Percentiles rank a stretch among this genome's conserved stretches.
Conservation (phyloP, 225 moss, liverwort and hornwort genomes). For the Anthoceros angustus region DNA sequence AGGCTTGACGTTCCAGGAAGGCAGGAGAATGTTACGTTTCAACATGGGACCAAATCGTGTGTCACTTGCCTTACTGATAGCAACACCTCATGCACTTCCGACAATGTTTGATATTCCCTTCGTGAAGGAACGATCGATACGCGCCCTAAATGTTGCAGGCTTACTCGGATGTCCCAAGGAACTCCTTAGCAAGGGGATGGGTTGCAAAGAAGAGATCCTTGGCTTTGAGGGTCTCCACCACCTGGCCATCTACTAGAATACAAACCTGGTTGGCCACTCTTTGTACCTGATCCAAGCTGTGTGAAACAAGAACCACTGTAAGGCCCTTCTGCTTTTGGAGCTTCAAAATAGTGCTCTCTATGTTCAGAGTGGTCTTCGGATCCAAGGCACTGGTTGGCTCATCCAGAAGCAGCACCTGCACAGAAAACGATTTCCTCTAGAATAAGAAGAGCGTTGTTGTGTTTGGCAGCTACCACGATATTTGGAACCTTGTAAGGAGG, state of each 20-base stretch:
- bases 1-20: neutral
- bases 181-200: constrained; percentile 39
- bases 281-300: constrained; percentile 52
- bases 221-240: constrained; percentile 33
- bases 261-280: constrained; percentile 51
- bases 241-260: constrained; percentile 35
- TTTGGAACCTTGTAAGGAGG: no score
- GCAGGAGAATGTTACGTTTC: no score
- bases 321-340: constrained; percentile 35
- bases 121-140: no score
- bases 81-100: no score
- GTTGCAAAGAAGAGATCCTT: constrained; percentile 18
- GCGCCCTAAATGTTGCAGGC: no score
- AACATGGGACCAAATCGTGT: no score
- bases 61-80: no score
- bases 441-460: neutral
- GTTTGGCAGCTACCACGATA: no score
- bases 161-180: constrained; percentile 7
- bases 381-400: constrained; percentile 70
- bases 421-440: neutral
- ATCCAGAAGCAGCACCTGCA: constrained; percentile 48
- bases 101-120: no score
- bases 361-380: constrained; percentile 46
- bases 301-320: constrained; percentile 63
- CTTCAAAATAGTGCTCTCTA: constrained; percentile 41